Conservation (phyloP, 2,329 filamentous ascomycete genomes). For the Diaporthe destruens region DNA sequence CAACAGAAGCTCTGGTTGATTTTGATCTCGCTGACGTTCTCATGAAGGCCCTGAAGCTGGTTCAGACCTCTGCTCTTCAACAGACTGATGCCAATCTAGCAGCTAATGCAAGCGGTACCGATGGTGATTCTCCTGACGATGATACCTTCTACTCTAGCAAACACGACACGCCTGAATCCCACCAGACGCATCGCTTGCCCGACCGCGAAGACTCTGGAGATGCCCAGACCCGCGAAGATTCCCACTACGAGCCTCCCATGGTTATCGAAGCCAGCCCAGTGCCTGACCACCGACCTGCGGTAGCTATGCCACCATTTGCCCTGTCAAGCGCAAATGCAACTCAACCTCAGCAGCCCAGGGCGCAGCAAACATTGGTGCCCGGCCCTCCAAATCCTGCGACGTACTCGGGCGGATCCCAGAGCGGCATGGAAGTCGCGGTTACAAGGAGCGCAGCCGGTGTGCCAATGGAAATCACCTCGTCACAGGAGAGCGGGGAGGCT, state of each 20-base stretch:
- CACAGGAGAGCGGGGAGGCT: constrained; percentile 55
- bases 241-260: constrained; percentile 52
- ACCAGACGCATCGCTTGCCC: constrained; percentile 61
- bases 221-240: constrained; percentile 53
- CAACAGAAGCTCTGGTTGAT: constrained; percentile 68
- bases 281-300: constrained; percentile 37
- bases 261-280: constrained; percentile 45
- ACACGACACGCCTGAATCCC: constrained; percentile 79
- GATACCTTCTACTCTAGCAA: constrained; percentile 97
- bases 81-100: constrained; percentile 66
- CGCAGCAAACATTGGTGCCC: neutral
- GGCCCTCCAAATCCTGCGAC: neutral
- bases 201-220: constrained; percentile 53
- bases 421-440: neutral
- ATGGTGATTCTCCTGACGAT: constrained; percentile 88
- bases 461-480: constrained; percentile 48
- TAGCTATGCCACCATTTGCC: constrained; percentile 34
- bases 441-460: constrained; percentile 44
- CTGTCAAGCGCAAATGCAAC: constrained; percentile 33
- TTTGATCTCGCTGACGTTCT: constrained; percentile 81
- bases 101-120: constrained; percentile 68
- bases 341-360: constrained; percentile 35
- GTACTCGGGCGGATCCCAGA: neutral
- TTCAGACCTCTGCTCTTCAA: constrained; percentile 74
- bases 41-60: constrained; percentile 76